Evolutionary conservation across 1,284 basidiomycete species (phyloP).

Genomic region (Uromyces viciae-fabae): DNA sequence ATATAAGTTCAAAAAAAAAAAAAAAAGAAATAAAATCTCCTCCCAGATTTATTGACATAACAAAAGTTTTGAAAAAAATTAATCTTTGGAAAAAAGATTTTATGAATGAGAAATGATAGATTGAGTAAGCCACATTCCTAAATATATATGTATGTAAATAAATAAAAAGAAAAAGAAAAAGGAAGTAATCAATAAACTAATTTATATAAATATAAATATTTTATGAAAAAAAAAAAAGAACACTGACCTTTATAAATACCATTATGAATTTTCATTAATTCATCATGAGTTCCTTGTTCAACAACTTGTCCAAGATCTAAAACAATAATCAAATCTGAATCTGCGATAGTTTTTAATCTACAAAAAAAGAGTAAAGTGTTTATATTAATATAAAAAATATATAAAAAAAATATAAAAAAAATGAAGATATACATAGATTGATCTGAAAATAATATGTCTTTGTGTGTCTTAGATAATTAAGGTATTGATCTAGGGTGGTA

Average conservation of each 20-base stretch:
- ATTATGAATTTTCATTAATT: constrained; percentile 49
- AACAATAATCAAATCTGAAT: constrained; percentile 53
- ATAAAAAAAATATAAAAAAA: too few relatives aligned
- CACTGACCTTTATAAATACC: constrained; percentile 44
- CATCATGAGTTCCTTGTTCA: constrained; percentile 53
- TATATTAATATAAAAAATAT: neutral
- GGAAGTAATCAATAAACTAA: neutral
- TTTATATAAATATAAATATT: neutral
- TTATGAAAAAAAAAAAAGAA: neutral
- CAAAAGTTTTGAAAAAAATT: too few relatives aligned
- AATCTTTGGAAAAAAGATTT: too few relatives aligned
- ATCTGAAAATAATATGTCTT: too few relatives aligned
- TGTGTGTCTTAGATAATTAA: too few relatives aligned
- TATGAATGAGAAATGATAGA: too few relatives aligned
- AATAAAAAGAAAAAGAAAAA: neutral
- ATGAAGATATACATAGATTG: too few relatives aligned
- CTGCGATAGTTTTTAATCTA: constrained; percentile 39
- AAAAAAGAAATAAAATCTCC: too few relatives aligned
- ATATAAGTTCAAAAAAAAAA: too few relatives aligned
- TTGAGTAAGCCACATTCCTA: constrained; percentile 25
- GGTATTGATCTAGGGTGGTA: neutral
- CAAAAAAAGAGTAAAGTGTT: neutral
- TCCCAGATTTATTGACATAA: too few relatives aligned
- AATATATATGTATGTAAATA: neutral
- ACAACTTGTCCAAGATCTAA: constrained; percentile 52